phyloP scores from a whole-genome alignment of 495 filamentous ascomycete genomes.

The Aspergillus bertholletiae region DNA sequence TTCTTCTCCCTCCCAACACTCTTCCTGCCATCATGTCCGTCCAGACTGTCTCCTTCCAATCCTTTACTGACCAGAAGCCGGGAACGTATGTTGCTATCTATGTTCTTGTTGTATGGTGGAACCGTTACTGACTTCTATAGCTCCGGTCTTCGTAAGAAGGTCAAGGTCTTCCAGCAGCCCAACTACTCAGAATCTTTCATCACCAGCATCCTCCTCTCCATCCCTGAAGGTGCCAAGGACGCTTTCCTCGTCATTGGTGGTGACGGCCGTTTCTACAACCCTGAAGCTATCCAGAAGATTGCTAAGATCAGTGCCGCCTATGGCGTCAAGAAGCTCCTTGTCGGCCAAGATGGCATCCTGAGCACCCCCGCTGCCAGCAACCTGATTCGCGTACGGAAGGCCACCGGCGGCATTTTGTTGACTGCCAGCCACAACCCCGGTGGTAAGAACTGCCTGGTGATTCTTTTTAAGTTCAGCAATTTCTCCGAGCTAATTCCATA shows the following conservation, averaged over 20 bases:
- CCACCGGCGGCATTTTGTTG: slow-evolving; percentile 93
- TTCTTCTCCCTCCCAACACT: slow-evolving; percentile 5
- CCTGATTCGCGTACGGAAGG: slow-evolving; percentile 86
- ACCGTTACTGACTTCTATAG: slow-evolving; percentile 40
- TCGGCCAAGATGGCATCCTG: slow-evolving; percentile 93
- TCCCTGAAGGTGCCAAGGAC: slow-evolving; percentile 86
- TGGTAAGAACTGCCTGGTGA: slow-evolving; percentile 55
- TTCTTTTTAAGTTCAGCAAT: neutral
- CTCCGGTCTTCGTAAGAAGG: slow-evolving; percentile 97
- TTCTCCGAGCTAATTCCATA: neutral
- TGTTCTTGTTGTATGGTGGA: slow-evolving; percentile 4
- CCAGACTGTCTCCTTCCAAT: slow-evolving; percentile 69
- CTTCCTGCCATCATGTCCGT: slow-evolving; percentile 55
- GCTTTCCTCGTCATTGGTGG: slow-evolving; percentile 95
- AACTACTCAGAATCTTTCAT: slow-evolving; percentile 97
- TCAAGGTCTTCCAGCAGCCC: slow-evolving; percentile 91
- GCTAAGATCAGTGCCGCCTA: slow-evolving; percentile 96
- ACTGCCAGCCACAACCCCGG: slow-evolving; percentile 98
- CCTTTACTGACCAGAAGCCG: slow-evolving; percentile 94
- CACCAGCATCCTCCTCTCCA: slow-evolving; percentile 87
- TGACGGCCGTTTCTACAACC: slow-evolving; percentile 96
- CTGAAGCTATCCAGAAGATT: slow-evolving; percentile 92
- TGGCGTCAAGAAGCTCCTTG: slow-evolving; percentile 96
- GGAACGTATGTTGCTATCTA: slow-evolving; percentile 78
- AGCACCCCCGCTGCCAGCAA: slow-evolving; percentile 95